These are phyloP conservation scores for Aspergillus aculeatinus DNA, from an alignment of 2,329 filamentous ascomycete species.

Conservation along the genomic window DNA sequence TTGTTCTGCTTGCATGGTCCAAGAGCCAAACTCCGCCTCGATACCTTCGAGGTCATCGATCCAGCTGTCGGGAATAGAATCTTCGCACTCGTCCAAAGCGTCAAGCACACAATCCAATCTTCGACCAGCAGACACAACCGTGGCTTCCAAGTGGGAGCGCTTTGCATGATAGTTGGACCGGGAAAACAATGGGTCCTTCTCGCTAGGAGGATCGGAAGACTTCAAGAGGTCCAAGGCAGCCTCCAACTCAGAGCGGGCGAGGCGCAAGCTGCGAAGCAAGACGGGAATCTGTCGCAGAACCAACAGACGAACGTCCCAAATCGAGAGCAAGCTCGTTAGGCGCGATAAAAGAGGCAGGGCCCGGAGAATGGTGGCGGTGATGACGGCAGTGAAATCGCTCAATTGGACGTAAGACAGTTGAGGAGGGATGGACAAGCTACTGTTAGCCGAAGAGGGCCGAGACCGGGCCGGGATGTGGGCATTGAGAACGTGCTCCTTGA, in stretches of 20 bases:
- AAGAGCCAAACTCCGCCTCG: constrained; percentile 74
- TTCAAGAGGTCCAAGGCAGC: constrained; percentile 33
- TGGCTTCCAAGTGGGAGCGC: constrained; percentile 61
- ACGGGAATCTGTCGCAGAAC: constrained; percentile 72
- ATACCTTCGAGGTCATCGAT: constrained; percentile 79
- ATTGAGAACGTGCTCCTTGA: constrained; percentile 83
- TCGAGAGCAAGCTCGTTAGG: constrained; percentile 68
- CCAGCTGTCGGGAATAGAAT: constrained; percentile 84
- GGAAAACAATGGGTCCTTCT: constrained; percentile 31
- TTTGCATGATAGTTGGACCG: constrained; percentile 42
- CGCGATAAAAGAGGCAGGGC: constrained; percentile 77
- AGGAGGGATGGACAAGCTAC: constrained; percentile 44
- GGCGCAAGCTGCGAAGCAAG: constrained; percentile 63
- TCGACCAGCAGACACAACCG: constrained; percentile 68
- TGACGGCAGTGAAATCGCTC: constrained; percentile 84
- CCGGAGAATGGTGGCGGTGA: constrained; percentile 89
- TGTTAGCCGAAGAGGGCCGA: constrained; percentile 50
- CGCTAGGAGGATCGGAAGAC: constrained; percentile 24
- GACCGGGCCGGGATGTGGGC: constrained; percentile 69
- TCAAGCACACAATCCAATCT: constrained; percentile 85
- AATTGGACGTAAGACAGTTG: constrained; percentile 63
- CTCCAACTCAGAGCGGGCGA: constrained; percentile 36
- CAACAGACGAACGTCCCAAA: constrained; percentile 74
- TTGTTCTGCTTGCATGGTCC: constrained; percentile 75
- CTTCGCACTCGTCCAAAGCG: constrained; percentile 75